Conservation (phyloP, 2,329 filamentous ascomycete species). For the Aspergillus ochraceus region DNA sequence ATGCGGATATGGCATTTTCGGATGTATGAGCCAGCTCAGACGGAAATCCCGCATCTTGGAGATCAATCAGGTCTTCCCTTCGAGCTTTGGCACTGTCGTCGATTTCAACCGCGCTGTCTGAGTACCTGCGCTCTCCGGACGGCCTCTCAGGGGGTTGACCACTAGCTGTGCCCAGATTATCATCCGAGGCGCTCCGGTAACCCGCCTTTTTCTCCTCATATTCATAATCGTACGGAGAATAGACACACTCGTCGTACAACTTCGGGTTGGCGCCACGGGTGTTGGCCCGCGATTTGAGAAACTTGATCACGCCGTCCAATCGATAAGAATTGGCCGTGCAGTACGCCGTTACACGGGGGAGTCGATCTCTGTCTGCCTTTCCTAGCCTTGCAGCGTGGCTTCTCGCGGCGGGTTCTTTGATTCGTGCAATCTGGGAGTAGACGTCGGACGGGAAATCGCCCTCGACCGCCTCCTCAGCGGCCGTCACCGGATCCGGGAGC, state of each 20-base stretch:
- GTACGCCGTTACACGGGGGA: slow-evolving; percentile 93
- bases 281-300: slow-evolving; percentile 80
- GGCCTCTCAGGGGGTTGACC: slow-evolving; percentile 23
- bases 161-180: slow-evolving; percentile 36
- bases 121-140: slow-evolving; percentile 68
- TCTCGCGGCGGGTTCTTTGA: slow-evolving; percentile 92
- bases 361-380: slow-evolving; percentile 82
- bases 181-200: slow-evolving; percentile 30
- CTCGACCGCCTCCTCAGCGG: slow-evolving; percentile 73
- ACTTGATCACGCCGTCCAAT: slow-evolving; percentile 85
- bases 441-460: slow-evolving; percentile 94
- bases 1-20: slow-evolving; percentile 26
- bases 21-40: slow-evolving; percentile 17
- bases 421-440: slow-evolving; percentile 95
- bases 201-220: slow-evolving; percentile 46
- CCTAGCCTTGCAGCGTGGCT: slow-evolving; percentile 89
- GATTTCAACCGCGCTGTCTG: slow-evolving; percentile 64
- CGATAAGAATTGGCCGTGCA: slow-evolving; percentile 92
- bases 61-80: slow-evolving; percentile 64
- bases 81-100: slow-evolving; percentile 58
- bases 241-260: slow-evolving; percentile 95
- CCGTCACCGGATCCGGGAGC: slow-evolving; percentile 85
- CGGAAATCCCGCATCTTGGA: slow-evolving; percentile 49
- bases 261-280: slow-evolving; percentile 81
- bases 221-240: slow-evolving; percentile 85